A percentile compares a stretch with the other conserved stretches of the same genome.
These are phyloP conservation scores for Porcisia deanei DNA, from an alignment of 208 protist genomes.

Conservation along the genomic window DNA sequence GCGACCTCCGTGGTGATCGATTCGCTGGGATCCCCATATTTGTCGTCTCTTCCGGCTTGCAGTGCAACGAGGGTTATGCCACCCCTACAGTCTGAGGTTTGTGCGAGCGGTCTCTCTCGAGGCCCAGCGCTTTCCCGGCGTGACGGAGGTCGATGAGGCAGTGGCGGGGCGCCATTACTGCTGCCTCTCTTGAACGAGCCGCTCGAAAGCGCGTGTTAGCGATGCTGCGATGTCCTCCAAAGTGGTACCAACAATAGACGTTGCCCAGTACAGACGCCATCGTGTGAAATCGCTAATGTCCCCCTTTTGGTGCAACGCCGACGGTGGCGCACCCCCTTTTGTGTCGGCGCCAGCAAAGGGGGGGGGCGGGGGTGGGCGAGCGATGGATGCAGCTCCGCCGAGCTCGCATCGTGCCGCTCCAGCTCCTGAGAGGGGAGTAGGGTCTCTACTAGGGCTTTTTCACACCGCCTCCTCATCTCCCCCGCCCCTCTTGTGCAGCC, in stretches of 20 bases:
- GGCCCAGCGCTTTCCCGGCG: too few species aligned
- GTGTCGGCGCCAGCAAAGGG: not conserved
- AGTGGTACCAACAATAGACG: not conserved
- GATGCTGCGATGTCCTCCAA: not conserved
- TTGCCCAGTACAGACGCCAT: not conserved
- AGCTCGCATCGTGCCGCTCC: slow-evolving; percentile 27
- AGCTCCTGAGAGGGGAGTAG: slow-evolving; percentile 9
- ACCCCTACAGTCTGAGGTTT: not conserved
- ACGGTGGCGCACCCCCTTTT: not conserved
- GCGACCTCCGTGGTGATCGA: not conserved
- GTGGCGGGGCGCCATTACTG: not conserved
- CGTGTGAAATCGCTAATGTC: not conserved
- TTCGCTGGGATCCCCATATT: not conserved
- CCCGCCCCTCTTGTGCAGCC: too few species aligned
- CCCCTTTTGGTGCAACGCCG: not conserved
- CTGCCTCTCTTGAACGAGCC: not conserved
- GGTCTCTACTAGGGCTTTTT: too few species aligned
- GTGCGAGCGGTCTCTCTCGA: not conserved
- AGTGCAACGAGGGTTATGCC: not conserved
- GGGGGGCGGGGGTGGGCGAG: not conserved
- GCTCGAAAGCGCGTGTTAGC: not conserved
- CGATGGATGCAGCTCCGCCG: slow-evolving; percentile 12
- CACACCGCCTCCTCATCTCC: too few species aligned
- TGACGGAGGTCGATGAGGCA: not conserved
- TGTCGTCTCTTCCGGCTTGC: not conserved